Conservation (phyloP, 495 filamentous ascomycete genomes). For the Penicillium angulare region DNA sequence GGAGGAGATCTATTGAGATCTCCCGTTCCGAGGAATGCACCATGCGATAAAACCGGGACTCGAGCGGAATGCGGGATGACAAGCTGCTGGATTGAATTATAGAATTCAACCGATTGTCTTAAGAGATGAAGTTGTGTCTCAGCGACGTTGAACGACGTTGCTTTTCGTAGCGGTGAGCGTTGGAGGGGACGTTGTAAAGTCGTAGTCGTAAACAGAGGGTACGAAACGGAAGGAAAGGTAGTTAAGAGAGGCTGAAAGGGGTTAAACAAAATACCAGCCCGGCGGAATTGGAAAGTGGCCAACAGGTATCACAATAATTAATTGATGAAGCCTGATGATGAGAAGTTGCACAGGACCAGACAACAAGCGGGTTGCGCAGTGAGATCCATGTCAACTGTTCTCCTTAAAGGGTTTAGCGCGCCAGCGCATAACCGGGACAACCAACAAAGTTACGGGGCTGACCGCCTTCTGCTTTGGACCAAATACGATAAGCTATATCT, state of each 20-base stretch:
- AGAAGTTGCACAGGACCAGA: constrained; percentile 19
- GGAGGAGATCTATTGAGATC: constrained; percentile 50
- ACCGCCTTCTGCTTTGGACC: constrained; percentile 22
- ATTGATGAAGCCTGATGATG: constrained; percentile 3
- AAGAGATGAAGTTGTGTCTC: background rate
- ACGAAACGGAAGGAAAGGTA: background rate
- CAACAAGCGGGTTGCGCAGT: constrained; percentile 25
- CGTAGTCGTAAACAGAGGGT: background rate
- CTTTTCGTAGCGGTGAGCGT: constrained; percentile 8
- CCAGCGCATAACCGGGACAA: constrained; percentile 45
- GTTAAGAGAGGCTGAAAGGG: background rate
- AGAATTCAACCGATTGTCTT: background rate
- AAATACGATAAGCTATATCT: background rate
- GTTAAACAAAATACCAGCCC: background rate
- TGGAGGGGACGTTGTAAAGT: background rate
- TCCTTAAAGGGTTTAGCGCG: constrained; percentile 39
- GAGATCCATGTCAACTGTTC: constrained; percentile 36
- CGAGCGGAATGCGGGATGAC: constrained; percentile 14
- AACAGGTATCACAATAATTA: background rate
- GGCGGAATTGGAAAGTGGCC: constrained; percentile 11
- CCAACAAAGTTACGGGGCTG: constrained; percentile 12
- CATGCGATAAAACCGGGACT: constrained; percentile 34
- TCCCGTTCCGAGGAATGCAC: constrained; percentile 48
- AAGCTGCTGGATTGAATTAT: constrained; percentile 3
- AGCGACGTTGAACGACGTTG: background rate